These are phyloP conservation scores for Nitzschia sp. DNA, from an alignment of 108 stramenopile species.

Conservation along the genomic window DNA sequence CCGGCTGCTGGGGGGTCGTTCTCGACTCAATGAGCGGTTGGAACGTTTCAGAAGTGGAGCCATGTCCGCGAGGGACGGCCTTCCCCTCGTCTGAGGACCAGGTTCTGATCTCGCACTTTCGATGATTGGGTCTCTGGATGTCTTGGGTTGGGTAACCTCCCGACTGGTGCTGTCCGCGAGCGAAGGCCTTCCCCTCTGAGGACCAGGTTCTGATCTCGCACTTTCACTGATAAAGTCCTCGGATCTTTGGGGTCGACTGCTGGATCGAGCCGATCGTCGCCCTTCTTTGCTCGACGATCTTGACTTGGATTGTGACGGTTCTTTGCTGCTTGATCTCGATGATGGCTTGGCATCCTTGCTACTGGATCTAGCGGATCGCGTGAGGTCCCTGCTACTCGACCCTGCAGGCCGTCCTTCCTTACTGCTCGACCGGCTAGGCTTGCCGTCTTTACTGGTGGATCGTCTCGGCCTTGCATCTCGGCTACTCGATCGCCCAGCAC, in stretches of 20 bases:
- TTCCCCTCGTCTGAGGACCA: too few relatives aligned
- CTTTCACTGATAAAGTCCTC: too few relatives aligned
- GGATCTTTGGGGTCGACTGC: not conserved
- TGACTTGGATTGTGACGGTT: not conserved
- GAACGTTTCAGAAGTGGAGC: too few relatives aligned
- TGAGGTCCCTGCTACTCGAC: not conserved
- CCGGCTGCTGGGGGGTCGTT: too few relatives aligned
- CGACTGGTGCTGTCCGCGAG: too few relatives aligned
- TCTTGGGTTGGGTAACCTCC: too few relatives aligned
- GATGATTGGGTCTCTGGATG: too few relatives aligned
- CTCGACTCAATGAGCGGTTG: too few relatives aligned
- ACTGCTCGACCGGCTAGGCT: not conserved
- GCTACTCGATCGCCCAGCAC: not conserved
- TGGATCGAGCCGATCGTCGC: not conserved
- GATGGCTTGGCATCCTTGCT: not conserved
- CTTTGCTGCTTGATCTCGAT: not conserved
- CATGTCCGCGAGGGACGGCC: too few relatives aligned
- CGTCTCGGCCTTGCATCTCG: not conserved
- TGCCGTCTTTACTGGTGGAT: not conserved
- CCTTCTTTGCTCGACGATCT: not conserved
- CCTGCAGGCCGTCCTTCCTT: not conserved
- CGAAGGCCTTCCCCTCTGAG: too few relatives aligned
- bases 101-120: too few relatives aligned
- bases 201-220: too few relatives aligned
- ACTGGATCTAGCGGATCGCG: not conserved